Evolutionary conservation across 2,329 filamentous ascomycete genomes (phyloP).

Genomic region (Colletotrichum kahawae): DNA sequence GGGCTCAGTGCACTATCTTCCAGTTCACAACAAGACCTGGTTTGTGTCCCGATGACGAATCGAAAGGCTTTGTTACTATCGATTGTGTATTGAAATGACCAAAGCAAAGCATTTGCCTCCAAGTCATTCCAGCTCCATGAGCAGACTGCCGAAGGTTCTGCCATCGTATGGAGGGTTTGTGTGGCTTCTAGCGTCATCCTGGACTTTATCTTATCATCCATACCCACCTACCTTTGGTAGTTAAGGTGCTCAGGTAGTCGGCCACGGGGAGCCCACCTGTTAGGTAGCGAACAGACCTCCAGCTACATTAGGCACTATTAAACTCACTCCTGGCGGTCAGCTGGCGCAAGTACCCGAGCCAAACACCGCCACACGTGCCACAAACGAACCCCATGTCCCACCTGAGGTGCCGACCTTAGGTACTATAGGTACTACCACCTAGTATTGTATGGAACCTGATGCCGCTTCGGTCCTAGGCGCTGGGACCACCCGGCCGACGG

Average conservation of each 20-base stretch:
- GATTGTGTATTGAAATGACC: neutral
- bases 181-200: neutral
- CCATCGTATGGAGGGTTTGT: neutral
- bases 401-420: neutral
- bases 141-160: neutral
- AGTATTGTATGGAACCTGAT: neutral
- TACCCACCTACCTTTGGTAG: neutral
- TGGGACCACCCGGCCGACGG: neutral
- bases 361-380: slow-evolving; percentile 5
- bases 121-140: neutral
- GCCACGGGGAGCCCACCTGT: neutral
- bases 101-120: neutral
- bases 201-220: neutral
- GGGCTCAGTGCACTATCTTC: neutral
- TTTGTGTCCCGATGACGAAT: neutral
- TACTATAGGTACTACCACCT: neutral
- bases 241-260: neutral
- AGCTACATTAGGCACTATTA: neutral
- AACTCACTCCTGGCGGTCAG: neutral
- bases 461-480: neutral
- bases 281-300: neutral
- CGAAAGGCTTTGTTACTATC: neutral
- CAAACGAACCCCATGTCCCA: neutral
- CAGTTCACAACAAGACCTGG: neutral
- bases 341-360: neutral